These are phyloP conservation scores for Astrocystis sublimbata DNA, from an alignment of 495 filamentous ascomycete species.

Conservation along the genomic window DNA sequence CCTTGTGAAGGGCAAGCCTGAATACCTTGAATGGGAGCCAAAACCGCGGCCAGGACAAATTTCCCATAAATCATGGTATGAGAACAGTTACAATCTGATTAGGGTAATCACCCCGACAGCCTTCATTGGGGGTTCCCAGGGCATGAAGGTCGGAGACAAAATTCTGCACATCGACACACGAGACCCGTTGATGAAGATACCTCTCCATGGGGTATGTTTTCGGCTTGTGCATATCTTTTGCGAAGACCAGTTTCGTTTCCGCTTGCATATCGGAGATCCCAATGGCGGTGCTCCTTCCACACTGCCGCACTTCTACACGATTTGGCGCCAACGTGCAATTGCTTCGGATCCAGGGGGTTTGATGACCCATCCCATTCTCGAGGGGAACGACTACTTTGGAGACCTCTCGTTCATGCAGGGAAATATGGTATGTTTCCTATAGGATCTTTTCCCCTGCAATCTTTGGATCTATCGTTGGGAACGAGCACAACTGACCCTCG, in stretches of 20 bases:
- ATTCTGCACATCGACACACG: constrained; percentile 10
- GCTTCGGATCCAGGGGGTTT: background rate
- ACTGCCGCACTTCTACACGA: constrained; percentile 25
- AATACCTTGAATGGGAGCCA: constrained; percentile 18
- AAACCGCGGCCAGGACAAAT: background rate
- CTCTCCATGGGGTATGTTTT: constrained; percentile 21
- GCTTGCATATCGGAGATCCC: constrained; percentile 12
- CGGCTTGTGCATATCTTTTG: constrained; percentile 17
- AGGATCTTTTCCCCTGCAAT: no score
- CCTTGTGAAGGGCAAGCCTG: constrained; percentile 14
- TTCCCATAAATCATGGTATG: no score
- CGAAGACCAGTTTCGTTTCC: constrained; percentile 4
- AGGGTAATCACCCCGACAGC: background rate
- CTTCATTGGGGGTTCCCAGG: background rate
- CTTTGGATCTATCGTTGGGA: no score
- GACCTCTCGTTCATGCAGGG: background rate
- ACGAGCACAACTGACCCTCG: no score
- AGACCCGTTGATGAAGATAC: constrained; percentile 19
- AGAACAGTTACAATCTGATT: background rate
- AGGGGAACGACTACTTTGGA: constrained; percentile 1
- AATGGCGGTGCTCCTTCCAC: constrained; percentile 12
- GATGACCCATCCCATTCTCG: background rate
- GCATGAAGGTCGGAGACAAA: background rate
- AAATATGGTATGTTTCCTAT: no score
- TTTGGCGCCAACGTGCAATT: constrained; percentile 25